phyloP scores from a whole-genome alignment of 2,329 filamentous ascomycete genomes.

The Arthrinium phaeospermum region DNA sequence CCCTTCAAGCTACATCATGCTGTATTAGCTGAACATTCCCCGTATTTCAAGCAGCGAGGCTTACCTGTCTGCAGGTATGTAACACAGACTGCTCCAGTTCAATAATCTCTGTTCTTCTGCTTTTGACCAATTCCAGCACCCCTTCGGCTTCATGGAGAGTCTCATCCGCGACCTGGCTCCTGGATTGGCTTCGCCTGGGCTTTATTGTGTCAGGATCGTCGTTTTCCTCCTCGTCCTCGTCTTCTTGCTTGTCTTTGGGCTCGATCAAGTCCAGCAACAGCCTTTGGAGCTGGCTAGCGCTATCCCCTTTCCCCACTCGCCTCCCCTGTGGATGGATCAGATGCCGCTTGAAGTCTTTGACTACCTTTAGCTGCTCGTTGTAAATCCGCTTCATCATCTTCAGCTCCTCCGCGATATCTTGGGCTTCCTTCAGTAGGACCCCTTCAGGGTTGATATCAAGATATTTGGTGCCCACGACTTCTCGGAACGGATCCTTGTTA shows the following conservation, averaged over 20 bases:
- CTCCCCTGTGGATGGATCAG: slow-evolving; percentile 11
- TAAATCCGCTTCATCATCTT: slow-evolving; percentile 62
- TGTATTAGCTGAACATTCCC: not conserved
- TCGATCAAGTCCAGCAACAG: not conserved
- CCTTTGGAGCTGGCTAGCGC: not conserved
- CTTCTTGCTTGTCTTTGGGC: not conserved
- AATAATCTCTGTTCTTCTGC: slow-evolving; percentile 16
- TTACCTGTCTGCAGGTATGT: slow-evolving; percentile 31
- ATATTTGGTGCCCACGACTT: slow-evolving; percentile 47
- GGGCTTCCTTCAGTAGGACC: slow-evolving; percentile 61
- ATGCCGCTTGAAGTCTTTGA: slow-evolving; percentile 26
- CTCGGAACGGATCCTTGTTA: slow-evolving; percentile 47
- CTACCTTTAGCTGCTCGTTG: slow-evolving; percentile 50
- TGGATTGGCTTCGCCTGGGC: not conserved
- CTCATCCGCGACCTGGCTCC: not conserved
- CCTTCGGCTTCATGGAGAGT: slow-evolving; percentile 16
- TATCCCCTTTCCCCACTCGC: not conserved
- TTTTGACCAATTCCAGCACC: slow-evolving; percentile 12
- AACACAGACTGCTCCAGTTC: slow-evolving; percentile 19
- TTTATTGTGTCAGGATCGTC: not conserved
- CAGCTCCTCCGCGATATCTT: slow-evolving; percentile 69
- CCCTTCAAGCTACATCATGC: slow-evolving; percentile 31
- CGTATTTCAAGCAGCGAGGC: not conserved
- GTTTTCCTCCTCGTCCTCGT: not conserved
- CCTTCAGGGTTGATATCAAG: slow-evolving; percentile 52